A percentile compares a stretch with the other conserved stretches of the same genome.
These are phyloP conservation scores for Ganoderma lucidum DNA, from an alignment of 1,284 basidiomycete species.

Conservation along the genomic window DNA sequence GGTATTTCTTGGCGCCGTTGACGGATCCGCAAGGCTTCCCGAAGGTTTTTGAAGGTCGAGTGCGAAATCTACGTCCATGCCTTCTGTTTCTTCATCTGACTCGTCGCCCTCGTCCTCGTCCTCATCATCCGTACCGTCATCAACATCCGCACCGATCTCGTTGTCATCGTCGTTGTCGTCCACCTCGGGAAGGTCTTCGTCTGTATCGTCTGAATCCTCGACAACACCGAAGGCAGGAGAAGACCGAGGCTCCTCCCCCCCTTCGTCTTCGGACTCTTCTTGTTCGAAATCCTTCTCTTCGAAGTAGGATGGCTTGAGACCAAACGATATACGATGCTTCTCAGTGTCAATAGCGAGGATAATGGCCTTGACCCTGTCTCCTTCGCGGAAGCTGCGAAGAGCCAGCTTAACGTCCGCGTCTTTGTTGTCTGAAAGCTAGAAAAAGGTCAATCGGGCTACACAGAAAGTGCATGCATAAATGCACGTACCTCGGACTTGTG, in stretches of 20 bases:
- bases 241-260: constrained; percentile 40
- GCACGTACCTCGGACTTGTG: constrained; percentile 85
- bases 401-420: constrained; percentile 82
- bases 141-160: constrained; percentile 33
- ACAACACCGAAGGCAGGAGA: constrained; percentile 39
- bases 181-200: constrained; percentile 32
- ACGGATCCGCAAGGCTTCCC: not conserved
- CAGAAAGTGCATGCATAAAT: too few species aligned
- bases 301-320: constrained; percentile 92
- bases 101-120: constrained; percentile 29
- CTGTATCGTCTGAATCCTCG: constrained; percentile 43
- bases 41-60: constrained; percentile 27
- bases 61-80: constrained; percentile 47
- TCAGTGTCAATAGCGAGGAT: constrained; percentile 77
- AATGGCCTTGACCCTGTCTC: constrained; percentile 86
- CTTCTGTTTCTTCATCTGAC: constrained; percentile 18
- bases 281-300: constrained; percentile 58
- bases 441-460: not conserved
- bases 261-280: constrained; percentile 43
- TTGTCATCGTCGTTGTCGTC: constrained; percentile 33
- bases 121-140: constrained; percentile 49
- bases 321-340: constrained; percentile 86
- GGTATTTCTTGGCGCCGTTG: constrained; percentile 36
- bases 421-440: constrained; percentile 85
- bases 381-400: constrained; percentile 85